phyloP scores from a whole-genome alignment of 1,284 basidiomycete genomes.

The Mycosarcoma maydis region DNA sequence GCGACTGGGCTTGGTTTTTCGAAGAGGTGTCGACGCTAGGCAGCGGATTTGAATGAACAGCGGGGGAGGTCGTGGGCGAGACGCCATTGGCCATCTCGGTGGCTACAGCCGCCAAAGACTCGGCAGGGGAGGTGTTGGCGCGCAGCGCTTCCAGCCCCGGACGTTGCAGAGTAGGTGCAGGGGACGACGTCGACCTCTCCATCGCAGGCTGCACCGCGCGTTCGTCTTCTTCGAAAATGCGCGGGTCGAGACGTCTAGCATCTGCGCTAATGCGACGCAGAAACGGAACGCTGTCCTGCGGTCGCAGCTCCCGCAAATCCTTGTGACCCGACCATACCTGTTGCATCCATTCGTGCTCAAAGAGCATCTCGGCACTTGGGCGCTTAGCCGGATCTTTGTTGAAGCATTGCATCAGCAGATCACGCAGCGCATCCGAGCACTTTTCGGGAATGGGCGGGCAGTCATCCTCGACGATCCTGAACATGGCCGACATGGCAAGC shows the following conservation, averaged over 20 bases:
- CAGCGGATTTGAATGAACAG: constrained; percentile 3
- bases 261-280: constrained; percentile 87
- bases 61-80: constrained; percentile 20
- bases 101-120: constrained; percentile 12
- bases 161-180: constrained; percentile 32
- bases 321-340: constrained; percentile 79
- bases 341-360: constrained; percentile 89
- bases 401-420: constrained; percentile 86
- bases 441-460: constrained; percentile 84
- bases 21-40: constrained; percentile 15
- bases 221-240: constrained; percentile 29
- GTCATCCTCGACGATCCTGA: constrained; percentile 90
- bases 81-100: constrained; percentile 16
- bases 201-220: constrained; percentile 24
- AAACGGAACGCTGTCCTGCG: constrained; percentile 93
- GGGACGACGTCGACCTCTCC: constrained; percentile 47
- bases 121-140: constrained; percentile 34
- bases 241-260: constrained; percentile 73
- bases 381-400: constrained; percentile 82
- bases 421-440: constrained; percentile 77
- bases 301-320: constrained; percentile 68
- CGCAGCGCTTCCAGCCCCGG: constrained; percentile 26
- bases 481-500: constrained; percentile 73
- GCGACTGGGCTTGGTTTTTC: not conserved
- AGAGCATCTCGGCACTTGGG: constrained; percentile 82